Base-by-base conservation (phyloP, 1,139 yeast species). In the Pichia inconspicua region DNA sequence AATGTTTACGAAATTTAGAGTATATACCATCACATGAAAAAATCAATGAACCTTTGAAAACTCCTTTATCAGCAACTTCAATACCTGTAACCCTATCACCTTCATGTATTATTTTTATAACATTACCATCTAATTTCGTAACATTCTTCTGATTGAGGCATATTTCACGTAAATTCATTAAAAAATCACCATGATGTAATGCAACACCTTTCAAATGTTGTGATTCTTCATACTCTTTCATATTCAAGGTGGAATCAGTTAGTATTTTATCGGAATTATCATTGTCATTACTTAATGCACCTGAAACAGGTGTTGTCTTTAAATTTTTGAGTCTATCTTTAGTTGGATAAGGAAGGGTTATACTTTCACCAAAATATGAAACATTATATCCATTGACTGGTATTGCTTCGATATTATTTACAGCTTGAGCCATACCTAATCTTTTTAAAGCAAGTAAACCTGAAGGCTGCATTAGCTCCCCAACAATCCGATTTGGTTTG, bases 401-500 rank as follows among this genome's bases (percentile, higher is more conserved):
- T 19, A 78, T 75, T 12, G 97, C 97, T 44, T 82, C 92, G 49
- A 92, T 92, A 51, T 78, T 78, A 59, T 88, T 87, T 41, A 92
- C 69, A 2, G 95, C 82, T 54, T 80, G 78, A 28, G 77, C 76
- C 85, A 92, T 80, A 5, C 97, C 97, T 34, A 92, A 71, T 56
- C 85, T 82, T 55, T 75, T 72, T 51, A 92, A 72, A 1, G 96
- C 94, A 62, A 84, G 78, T 36, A 90, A 71, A 14, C 98, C 98
- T 28, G 89, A 92, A 5, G 99, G 99, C 66, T 92, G 99, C 75
- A 92, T 75, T 60, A 92, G 74, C 66, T 92, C 99, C 40, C 99
- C 99, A 38, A 92, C 98, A 51, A 92, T 92, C 58, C 98, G 77
- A 66, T 92, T 97, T 1, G 98, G 98, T 64, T 80, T 85, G 27